Percentiles rank a stretch among this genome's conserved stretches.
Conservation (phyloP, 768 basidiomycete species). For the Phlebiopsis flavidoalba region DNA sequence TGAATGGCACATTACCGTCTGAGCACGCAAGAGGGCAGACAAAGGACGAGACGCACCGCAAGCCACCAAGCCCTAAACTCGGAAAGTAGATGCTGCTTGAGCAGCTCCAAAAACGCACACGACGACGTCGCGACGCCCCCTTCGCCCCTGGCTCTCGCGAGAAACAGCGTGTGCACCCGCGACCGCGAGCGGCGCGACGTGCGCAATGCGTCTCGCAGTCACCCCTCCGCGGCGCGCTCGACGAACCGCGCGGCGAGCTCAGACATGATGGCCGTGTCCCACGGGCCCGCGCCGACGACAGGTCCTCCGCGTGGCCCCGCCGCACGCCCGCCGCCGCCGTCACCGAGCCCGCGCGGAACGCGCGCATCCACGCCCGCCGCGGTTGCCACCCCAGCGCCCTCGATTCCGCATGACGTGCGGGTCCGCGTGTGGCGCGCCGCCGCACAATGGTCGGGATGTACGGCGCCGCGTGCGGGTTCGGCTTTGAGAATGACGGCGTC, state of each 20-base stretch:
- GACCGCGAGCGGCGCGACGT: slow-evolving; percentile 3
- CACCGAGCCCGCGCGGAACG: slow-evolving; percentile 3
- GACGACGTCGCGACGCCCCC: not conserved
- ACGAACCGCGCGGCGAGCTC: slow-evolving; percentile 8
- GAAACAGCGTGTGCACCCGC: slow-evolving; percentile 6
- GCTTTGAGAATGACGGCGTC: not conserved
- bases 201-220: not conserved
- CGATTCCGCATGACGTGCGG: not conserved
- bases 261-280: slow-evolving; percentile 7
- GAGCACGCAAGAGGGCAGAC: not conserved
- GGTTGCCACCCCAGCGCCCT: not conserved
- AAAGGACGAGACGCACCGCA: slow-evolving; percentile 4
- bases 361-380: slow-evolving; percentile 6
- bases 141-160: not conserved
- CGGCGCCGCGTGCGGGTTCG: slow-evolving; percentile 6
- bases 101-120: slow-evolving; percentile 2
- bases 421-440: slow-evolving; percentile 4
- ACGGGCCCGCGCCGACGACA: slow-evolving; percentile 5
- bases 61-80: slow-evolving; percentile 12
- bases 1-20: not conserved
- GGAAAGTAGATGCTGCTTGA: slow-evolving; percentile 7
- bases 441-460: slow-evolving; percentile 8
- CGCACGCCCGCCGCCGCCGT: not conserved
- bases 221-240: slow-evolving; percentile 7
- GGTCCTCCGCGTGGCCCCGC: not conserved